phyloP scores from a whole-genome alignment of 2,329 filamentous ascomycete species.

The Colletotrichum truncatum region DNA sequence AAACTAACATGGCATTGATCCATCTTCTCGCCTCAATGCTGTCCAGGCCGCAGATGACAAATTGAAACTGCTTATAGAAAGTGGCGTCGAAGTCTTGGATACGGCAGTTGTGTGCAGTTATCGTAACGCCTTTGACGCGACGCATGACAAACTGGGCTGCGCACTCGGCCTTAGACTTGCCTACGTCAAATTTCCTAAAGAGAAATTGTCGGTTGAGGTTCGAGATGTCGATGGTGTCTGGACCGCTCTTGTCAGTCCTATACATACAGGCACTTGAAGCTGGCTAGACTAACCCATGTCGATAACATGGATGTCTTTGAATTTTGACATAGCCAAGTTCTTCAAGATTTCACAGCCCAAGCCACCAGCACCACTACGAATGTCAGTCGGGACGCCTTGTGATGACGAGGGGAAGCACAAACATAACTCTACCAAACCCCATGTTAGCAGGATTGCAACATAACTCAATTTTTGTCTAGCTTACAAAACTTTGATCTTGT shows the following conservation, averaged over 20 bases:
- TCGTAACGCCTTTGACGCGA: constrained; percentile 88
- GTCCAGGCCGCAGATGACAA: constrained; percentile 93
- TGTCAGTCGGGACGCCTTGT: constrained; percentile 29
- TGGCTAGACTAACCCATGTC: constrained; percentile 81
- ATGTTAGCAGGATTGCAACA: constrained; percentile 33
- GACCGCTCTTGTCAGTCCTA: constrained; percentile 8
- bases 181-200: constrained; percentile 91
- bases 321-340: constrained; percentile 92
- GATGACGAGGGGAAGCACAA: constrained; percentile 39
- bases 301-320: constrained; percentile 97
- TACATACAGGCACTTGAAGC: background rate
- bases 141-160: constrained; percentile 91
- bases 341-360: constrained; percentile 97
- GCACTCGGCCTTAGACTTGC: constrained; percentile 92
- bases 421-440: constrained; percentile 57
- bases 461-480: constrained; percentile 38
- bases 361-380: constrained; percentile 84
- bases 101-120: constrained; percentile 91
- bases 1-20: constrained; percentile 95
- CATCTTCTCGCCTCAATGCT: constrained; percentile 97
- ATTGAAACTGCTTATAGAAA: constrained; percentile 97
- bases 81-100: constrained; percentile 97
- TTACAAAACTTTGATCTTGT: constrained; percentile 79
- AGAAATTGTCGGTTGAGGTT: constrained; percentile 98
- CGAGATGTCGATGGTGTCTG: constrained; percentile 97